A percentile compares a stretch with the other conserved stretches of the same genome.
phyloP scores from a whole-genome alignment of 176 grass and related monocot genomes.

The Oryza nivara region DNA sequence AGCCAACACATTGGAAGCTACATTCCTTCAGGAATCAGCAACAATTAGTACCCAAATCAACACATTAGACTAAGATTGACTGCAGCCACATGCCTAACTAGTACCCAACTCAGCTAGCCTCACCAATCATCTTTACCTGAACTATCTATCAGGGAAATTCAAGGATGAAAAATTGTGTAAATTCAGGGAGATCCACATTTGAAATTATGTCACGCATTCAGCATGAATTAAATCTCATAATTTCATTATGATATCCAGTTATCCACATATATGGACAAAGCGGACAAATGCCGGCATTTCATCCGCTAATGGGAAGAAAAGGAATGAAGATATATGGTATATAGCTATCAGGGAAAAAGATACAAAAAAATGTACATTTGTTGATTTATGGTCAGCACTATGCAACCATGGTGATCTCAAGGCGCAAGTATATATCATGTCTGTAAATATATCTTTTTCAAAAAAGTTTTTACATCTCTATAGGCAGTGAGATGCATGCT shows the following conservation, averaged over 20 bases:
- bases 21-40: constrained; percentile 12
- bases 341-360: constrained; percentile 47
- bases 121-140: neutral
- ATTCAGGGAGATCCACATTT: neutral
- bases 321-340: constrained; percentile 45
- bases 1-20: constrained; percentile 8
- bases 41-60: neutral
- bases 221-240: constrained; percentile 11
- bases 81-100: constrained; percentile 14
- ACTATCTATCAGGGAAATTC: neutral
- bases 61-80: neutral
- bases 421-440: constrained; percentile 46
- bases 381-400: constrained; percentile 63
- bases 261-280: constrained; percentile 42
- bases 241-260: constrained; percentile 47
- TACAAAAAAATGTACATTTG: constrained; percentile 76
- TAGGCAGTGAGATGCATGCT: constrained; percentile 44
- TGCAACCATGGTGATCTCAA: constrained; percentile 41
- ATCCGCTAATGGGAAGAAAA: constrained; percentile 26
- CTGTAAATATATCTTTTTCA: constrained; percentile 14
- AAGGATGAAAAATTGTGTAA: neutral
- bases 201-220: neutral
- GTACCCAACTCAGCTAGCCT: constrained; percentile 5
- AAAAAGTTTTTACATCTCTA: constrained; percentile 41
- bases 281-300: constrained; percentile 34